These are phyloP conservation scores for Eremothecium gossypii DNA, from an alignment of 1,139 yeast species.

Conservation along the genomic window DNA sequence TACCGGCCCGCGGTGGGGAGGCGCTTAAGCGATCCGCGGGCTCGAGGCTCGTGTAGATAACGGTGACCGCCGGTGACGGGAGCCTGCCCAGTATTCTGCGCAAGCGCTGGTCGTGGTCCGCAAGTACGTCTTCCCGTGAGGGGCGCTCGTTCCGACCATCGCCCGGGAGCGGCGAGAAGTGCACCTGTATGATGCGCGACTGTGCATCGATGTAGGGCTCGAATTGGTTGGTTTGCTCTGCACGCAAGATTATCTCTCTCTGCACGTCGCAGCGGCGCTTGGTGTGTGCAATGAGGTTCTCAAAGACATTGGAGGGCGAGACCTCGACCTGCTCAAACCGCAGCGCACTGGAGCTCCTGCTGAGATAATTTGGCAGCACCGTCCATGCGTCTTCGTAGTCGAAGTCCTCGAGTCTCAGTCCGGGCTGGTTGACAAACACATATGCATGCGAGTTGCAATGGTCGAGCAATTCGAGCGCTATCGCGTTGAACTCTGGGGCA, in stretches of 20 bases:
- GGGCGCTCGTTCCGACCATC: slow-evolving; percentile 20
- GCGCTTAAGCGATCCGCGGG: slow-evolving; percentile 7
- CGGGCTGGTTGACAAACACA: slow-evolving; percentile 62
- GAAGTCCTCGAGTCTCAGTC: slow-evolving; percentile 51
- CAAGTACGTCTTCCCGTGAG: slow-evolving; percentile 29
- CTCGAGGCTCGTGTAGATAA: slow-evolving; percentile 39
- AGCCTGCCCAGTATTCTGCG: slow-evolving; percentile 46
- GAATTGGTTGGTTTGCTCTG: slow-evolving; percentile 15
- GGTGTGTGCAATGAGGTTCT: slow-evolving; percentile 16
- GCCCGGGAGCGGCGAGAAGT: slow-evolving; percentile 34
- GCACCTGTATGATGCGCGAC: slow-evolving; percentile 49
- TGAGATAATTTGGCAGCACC: slow-evolving; percentile 44
- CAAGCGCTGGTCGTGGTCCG: slow-evolving; percentile 42
- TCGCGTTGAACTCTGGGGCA: slow-evolving; percentile 35
- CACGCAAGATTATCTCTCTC: slow-evolving; percentile 16
- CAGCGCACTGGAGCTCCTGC: slow-evolving; percentile 54
- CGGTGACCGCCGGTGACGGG: slow-evolving; percentile 58
- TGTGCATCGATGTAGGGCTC: slow-evolving; percentile 48
- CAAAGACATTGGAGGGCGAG: slow-evolving; percentile 34
- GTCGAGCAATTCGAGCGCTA: slow-evolving; percentile 43
- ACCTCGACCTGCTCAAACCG: slow-evolving; percentile 30
- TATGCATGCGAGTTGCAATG: slow-evolving; percentile 66
- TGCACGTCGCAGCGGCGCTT: slow-evolving; percentile 19
- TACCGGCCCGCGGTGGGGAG: slow-evolving; percentile 18
- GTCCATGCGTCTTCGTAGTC: slow-evolving; percentile 37